Conservation (phyloP, 2,329 filamentous ascomycete genomes). For the Tolypocladium inflatum region DNA sequence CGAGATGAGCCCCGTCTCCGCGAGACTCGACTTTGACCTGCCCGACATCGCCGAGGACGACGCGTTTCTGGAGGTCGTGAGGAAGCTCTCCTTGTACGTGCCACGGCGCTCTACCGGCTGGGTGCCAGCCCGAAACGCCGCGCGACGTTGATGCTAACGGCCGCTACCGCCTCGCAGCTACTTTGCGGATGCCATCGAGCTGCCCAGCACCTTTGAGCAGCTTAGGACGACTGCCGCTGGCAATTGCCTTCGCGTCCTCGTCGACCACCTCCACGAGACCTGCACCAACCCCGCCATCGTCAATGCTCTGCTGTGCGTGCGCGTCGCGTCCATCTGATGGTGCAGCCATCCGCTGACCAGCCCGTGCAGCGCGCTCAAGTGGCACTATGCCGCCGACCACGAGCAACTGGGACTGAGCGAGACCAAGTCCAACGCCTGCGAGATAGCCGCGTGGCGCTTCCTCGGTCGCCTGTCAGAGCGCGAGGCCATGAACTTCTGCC, state of each 20-base stretch:
- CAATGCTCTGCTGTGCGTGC: constrained; percentile 59
- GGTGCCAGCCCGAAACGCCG: background rate
- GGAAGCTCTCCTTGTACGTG: constrained; percentile 54
- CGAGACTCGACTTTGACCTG: constrained; percentile 27
- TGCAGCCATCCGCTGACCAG: constrained; percentile 4
- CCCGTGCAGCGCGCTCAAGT: constrained; percentile 56
- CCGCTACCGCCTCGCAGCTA: constrained; percentile 34
- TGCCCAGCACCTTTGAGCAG: constrained; percentile 65
- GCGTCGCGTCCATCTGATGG: background rate
- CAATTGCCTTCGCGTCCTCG: constrained; percentile 45
- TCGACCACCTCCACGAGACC: constrained; percentile 52
- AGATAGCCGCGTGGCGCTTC: constrained; percentile 75
- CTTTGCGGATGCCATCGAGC: constrained; percentile 50
- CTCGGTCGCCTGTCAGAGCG: constrained; percentile 60
- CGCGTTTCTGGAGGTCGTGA: constrained; percentile 53
- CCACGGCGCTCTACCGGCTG: background rate
- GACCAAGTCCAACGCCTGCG: constrained; percentile 63
- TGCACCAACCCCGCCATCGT: constrained; percentile 63
- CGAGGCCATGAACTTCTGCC: constrained; percentile 64
- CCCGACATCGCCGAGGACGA: constrained; percentile 51
- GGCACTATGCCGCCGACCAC: constrained; percentile 57
- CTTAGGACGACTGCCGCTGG: constrained; percentile 57
- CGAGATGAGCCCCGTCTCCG: constrained; percentile 24
- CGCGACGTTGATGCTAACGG: background rate
- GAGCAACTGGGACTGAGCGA: constrained; percentile 59